Conservation (phyloP, 1,284 basidiomycete genomes). For the Leccinum cinnamomeum region DNA sequence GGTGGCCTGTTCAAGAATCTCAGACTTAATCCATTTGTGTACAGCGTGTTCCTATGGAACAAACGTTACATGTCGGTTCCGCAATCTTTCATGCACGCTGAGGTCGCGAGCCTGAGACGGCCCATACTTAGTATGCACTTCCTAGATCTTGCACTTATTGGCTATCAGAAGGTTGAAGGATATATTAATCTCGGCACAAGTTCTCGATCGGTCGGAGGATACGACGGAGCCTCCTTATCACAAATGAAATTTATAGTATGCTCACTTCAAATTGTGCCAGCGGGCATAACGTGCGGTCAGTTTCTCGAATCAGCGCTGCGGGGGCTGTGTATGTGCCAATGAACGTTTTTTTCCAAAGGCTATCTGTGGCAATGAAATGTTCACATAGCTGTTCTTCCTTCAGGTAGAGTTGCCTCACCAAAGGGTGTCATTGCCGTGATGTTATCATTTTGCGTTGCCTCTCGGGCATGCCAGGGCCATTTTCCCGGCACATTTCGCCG, state of each 20-base stretch:
- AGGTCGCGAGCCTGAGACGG: slow-evolving; percentile 4
- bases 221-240: slow-evolving; percentile 3
- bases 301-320: not conserved
- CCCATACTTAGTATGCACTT: not conserved
- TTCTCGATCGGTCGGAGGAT: slow-evolving; percentile 21
- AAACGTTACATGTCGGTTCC: slow-evolving; percentile 18
- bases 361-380: slow-evolving; percentile 18
- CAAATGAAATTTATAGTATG: slow-evolving; percentile 18
- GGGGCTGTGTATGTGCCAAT: not conserved
- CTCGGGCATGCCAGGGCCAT: slow-evolving; percentile 7
- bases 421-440: slow-evolving; percentile 7
- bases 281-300: slow-evolving; percentile 3
- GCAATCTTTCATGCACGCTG: slow-evolving; percentile 15
- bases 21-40: not conserved
- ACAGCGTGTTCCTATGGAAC: slow-evolving; percentile 4
- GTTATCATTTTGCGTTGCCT: slow-evolving; percentile 15
- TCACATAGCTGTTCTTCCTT: slow-evolving; percentile 1
- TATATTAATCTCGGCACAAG: slow-evolving; percentile 23
- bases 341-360: not conserved
- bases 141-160: slow-evolving; percentile 10
- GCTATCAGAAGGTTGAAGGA: slow-evolving; percentile 21
- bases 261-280: slow-evolving; percentile 8
- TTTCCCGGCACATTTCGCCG: slow-evolving; percentile 13
- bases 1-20: slow-evolving; percentile 21
- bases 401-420: slow-evolving; percentile 2